Base-by-base conservation (phyloP, 2,329 filamentous ascomycete species). In the Kalaharituber pfeilii region DNA sequence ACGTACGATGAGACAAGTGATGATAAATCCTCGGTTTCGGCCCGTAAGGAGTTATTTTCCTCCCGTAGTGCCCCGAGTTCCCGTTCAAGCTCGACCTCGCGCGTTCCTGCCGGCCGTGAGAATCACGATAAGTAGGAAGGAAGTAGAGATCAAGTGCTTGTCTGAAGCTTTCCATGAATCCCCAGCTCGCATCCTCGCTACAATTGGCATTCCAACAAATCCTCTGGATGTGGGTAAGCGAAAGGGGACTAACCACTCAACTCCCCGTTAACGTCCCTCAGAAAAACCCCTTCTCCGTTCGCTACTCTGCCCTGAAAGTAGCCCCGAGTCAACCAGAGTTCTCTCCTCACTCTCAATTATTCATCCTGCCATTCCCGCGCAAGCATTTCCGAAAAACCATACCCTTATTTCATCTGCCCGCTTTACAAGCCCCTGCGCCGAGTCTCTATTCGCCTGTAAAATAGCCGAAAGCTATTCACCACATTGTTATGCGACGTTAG, bases 371-470 rank as follows among this genome's bases (percentile, higher is more conserved):
- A n/a, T n/a, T n/a, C n/a, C 45, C 20, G 2, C 18, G 39, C 7
- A 51, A 44, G n/a, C n/a, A n/a, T n/a, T n/a, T n/a, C n/a, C 15
- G 30, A 51, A 33, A 18, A 2, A 45, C 54, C 59, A 53, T 53
- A 63, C 62, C 54, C 62, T 55, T 25, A 60, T 62, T 50, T 63
- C 62, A 56, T 64, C 62, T 4, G 60, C 61, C 50, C 60, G 59
- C 51, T 58, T 56, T n/a, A 63, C 60, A 2, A 64, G 49, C 11
- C 58, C 61, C 20, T 57, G 58, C 6, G 62, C 59, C 15, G 55
- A 62, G 30, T 64, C 62, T 36, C 62, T 54, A 49, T 64, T 64
- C 39, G 59, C 53, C 2, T 62, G 59, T 13, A 64, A 57, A 13
- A 64, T 53, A n/a, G 57, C 53, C 7, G 60, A 62, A 50, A 64